phyloP scores from a whole-genome alignment of 805 yeast genomes.

The Candida corydali region DNA sequence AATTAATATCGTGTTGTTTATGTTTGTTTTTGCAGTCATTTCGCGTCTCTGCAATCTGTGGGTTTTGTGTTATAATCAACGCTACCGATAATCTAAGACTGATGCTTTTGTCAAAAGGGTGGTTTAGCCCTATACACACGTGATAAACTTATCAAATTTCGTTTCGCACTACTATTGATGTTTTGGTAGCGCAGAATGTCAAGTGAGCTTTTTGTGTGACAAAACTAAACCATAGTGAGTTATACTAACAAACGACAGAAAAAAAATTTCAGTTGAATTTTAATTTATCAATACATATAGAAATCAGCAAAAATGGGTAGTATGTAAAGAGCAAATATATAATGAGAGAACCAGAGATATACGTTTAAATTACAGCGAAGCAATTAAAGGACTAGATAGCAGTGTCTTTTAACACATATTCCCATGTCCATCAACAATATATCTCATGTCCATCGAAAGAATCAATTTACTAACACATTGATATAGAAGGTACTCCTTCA shows the following conservation, averaged over 20 bases:
- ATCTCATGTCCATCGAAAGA: too few species aligned
- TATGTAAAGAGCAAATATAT: constrained; percentile 43
- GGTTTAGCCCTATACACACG: too few species aligned
- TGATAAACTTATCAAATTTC: too few species aligned
- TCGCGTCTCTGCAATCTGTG: constrained; percentile 4
- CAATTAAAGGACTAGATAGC: too few species aligned
- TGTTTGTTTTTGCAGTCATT: constrained; percentile 6
- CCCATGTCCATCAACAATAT: too few species aligned
- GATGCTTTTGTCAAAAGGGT: too few species aligned
- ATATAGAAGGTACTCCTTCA: constrained; percentile 96
- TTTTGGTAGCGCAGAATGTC: not conserved
- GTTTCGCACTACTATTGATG: not conserved
- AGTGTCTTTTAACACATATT: too few species aligned
- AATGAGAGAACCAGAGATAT: not conserved
- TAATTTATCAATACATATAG: constrained; percentile 10
- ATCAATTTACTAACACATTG: constrained; percentile 16
- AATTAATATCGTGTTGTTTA: constrained; percentile 9
- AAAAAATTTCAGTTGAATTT: constrained; percentile 5
- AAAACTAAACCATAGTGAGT: too few species aligned
- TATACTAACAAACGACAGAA: constrained; percentile 3
- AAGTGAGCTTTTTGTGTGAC: too few species aligned
- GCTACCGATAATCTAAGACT: constrained; percentile 2
- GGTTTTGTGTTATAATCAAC: not conserved
- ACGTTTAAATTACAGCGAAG: not conserved
- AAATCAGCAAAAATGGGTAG: constrained; percentile 74